Conservation (phyloP, 805 yeast species). For the Spencermartinsiella europaea region DNA sequence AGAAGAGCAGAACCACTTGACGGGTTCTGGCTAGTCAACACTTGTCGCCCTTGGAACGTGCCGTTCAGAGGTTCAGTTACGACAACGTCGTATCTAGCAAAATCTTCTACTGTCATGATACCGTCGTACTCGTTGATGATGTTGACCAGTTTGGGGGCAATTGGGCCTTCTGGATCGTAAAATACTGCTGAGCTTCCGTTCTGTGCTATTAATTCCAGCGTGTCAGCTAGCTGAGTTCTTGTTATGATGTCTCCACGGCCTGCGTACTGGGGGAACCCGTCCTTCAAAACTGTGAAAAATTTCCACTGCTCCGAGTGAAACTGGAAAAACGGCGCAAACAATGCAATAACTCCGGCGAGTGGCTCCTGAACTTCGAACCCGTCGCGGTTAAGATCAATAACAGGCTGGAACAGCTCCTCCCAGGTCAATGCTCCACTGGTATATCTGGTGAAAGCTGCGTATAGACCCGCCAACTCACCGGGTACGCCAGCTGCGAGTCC, state of each 20-base stretch:
- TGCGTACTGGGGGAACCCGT: constrained; percentile 31
- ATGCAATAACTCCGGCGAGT: constrained; percentile 40
- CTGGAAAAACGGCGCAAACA: constrained; percentile 30
- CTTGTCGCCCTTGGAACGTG: constrained; percentile 39
- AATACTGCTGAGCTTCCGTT: constrained; percentile 75
- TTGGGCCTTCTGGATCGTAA: constrained; percentile 76
- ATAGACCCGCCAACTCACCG: constrained; percentile 85
- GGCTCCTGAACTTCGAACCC: constrained; percentile 59
- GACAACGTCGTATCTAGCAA: constrained; percentile 52
- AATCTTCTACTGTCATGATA: constrained; percentile 58
- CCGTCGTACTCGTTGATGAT: constrained; percentile 59
- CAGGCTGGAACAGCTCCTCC: constrained; percentile 71
- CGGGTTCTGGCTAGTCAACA: constrained; percentile 62
- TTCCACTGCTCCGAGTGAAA: constrained; percentile 29
- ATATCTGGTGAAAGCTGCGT: constrained; percentile 50
- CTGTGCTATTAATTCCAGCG: constrained; percentile 62
- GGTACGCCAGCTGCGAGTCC: constrained; percentile 90
- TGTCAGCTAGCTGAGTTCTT: constrained; percentile 60
- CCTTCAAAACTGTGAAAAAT: constrained; percentile 15
- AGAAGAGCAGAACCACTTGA: constrained; percentile 80
- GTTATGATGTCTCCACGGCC: constrained; percentile 54
- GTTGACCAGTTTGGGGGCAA: constrained; percentile 55
- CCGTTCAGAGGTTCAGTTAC: constrained; percentile 41
- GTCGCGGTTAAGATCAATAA: constrained; percentile 52
- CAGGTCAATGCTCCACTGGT: constrained; percentile 71